phyloP scores from a whole-genome alignment of 352 stramenopile genomes.

The Hyaloperonospora arabidopsidis region DNA sequence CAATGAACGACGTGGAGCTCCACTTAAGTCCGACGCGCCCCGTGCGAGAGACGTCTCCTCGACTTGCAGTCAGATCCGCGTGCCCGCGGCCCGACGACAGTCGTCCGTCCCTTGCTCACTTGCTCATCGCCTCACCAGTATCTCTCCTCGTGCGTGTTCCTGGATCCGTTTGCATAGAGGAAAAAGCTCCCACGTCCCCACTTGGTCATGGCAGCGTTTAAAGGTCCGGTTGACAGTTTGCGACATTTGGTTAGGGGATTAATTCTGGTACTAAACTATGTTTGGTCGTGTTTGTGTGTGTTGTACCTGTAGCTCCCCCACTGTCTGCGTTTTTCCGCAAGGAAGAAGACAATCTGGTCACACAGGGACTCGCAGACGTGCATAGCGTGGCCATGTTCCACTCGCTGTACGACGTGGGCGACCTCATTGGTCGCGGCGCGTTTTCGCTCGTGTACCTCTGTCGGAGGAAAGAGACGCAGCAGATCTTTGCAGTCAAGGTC shows the following conservation, averaged over 20 bases:
- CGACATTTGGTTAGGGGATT: no score
- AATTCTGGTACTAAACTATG: no score
- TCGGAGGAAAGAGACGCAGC: conserved; percentile 66
- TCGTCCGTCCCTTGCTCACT: conserved; percentile 11
- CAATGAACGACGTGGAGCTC: conserved; percentile 7
- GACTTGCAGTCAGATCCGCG: conserved; percentile 17
- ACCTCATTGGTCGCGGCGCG: conserved; percentile 72
- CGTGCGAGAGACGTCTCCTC: conserved; percentile 5
- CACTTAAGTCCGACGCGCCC: conserved; percentile 11
- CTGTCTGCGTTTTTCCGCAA: conserved; percentile 86
- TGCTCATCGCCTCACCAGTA: conserved; percentile 10
- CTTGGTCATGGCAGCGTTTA: conserved; percentile 56
- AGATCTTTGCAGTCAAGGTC: conserved; percentile 82
- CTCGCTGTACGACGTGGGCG: conserved; percentile 82
- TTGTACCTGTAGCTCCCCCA: conserved; percentile 45
- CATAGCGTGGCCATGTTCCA: conserved; percentile 82
- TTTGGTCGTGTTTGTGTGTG: conserved; percentile 3
- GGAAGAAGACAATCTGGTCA: conserved; percentile 78
- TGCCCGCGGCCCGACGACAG: conserved; percentile 8
- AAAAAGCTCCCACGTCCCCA: neutral
- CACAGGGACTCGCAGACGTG: conserved; percentile 74
- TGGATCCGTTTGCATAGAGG: no score
- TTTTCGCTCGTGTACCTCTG: conserved; percentile 85
- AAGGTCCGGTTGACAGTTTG: no score
- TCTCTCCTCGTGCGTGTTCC: neutral